Base-by-base conservation (phyloP, 225 moss, liverwort and hornwort genomes). In the Bryum argenteum region DNA sequence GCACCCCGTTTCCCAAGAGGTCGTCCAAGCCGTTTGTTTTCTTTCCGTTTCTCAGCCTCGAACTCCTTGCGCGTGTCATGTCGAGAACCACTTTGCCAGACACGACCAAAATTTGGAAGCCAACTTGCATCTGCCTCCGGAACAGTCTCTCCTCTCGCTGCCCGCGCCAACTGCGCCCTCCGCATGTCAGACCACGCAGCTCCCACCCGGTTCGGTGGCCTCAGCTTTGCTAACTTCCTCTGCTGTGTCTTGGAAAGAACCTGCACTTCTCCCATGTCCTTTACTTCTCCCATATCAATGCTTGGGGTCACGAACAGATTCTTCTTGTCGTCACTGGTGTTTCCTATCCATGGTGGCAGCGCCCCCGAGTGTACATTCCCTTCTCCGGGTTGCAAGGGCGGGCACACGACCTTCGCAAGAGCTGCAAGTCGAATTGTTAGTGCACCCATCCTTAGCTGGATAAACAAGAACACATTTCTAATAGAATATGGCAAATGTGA, bases 61-160 rank as follows among this genome's bases (percentile, higher is more conserved):
- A 92, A 98, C 58, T 98, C 98, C 80, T 87, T 94, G 79, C 85
- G 81, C 9, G 89, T 89, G 19, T 94, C 94, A 55, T 80, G 86
- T n/a, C 98, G 92, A 65, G 98, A 86, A 37, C 97, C 97, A 82
- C 92, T 91, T 83, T 98, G 98, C 94, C 94, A 98, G 59, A 98
- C 94, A 67, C 98, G 89, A 66, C 98, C 98, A 73, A 98, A 98
- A 77, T 79, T 94, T 47, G 98, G 98, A 19, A 94, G 84, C 98
- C 98, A 98, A 53, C 79, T 66, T 63, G 84, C 77, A 73, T 81
- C 81, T 16, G 70, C 73, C 77, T 53, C 81, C 19, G 84, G 77
- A 58, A 63, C 61, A 9, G 76, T 44, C 58, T 91, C 89, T 61
- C 91, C 91, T 64, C 80, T 81, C 33, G 77, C 74, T 75, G 83